Percentiles rank a stretch among this genome's conserved stretches.
These are phyloP conservation scores for Aspergillus sparsus DNA, from an alignment of 495 filamentous ascomycete species.

Conservation along the genomic window DNA sequence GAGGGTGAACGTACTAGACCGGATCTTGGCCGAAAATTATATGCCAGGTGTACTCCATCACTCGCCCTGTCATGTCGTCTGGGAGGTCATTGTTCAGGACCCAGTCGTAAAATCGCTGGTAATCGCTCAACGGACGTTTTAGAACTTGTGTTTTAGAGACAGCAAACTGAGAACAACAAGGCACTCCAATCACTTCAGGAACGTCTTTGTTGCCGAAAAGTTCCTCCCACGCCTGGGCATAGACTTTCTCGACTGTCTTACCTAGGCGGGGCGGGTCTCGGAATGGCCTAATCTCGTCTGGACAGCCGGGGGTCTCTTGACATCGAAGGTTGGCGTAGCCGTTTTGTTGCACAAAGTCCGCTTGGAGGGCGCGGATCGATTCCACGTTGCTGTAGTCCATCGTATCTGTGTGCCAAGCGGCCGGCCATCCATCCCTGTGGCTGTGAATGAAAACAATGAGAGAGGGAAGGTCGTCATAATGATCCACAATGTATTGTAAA, in stretches of 20 bases:
- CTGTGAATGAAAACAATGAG: slow-evolving; percentile 48
- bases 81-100: slow-evolving; percentile 51
- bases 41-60: slow-evolving; percentile 59
- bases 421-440: slow-evolving; percentile 42
- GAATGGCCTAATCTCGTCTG: slow-evolving; percentile 44
- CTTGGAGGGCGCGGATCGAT: slow-evolving; percentile 40
- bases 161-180: slow-evolving; percentile 72
- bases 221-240: slow-evolving; percentile 45
- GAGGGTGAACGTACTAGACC: slow-evolving; percentile 44
- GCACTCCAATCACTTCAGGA: slow-evolving; percentile 50
- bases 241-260: slow-evolving; percentile 46
- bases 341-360: slow-evolving; percentile 36
- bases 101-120: slow-evolving; percentile 61
- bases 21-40: slow-evolving; percentile 56
- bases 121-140: slow-evolving; percentile 51
- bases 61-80: slow-evolving; percentile 46
- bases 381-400: slow-evolving; percentile 48
- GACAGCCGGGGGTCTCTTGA: slow-evolving; percentile 43
- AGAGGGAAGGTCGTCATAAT: slow-evolving; percentile 46
- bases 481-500: slow-evolving; percentile 50
- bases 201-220: slow-evolving; percentile 46
- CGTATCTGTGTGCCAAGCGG: slow-evolving; percentile 51
- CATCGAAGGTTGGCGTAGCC: slow-evolving; percentile 49
- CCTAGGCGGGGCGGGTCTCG: slow-evolving; percentile 52
- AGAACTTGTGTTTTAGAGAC: slow-evolving; percentile 57